Percentiles rank a stretch among this genome's conserved stretches.
Conservation (phyloP, 768 basidiomycete species). For the Amanita exitialis region DNA sequence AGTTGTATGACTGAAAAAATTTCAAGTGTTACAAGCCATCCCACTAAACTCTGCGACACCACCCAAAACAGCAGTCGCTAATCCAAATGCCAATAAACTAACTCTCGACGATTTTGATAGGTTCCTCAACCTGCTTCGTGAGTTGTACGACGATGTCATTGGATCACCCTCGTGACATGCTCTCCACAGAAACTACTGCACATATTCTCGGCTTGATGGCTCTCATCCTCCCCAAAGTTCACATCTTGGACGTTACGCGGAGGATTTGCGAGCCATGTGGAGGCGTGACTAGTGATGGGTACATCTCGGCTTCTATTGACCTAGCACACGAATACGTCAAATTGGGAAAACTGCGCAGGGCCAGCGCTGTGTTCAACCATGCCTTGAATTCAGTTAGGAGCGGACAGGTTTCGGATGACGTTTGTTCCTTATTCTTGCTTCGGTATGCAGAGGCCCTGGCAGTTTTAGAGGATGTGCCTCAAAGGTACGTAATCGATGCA, state of each 20-base stretch:
- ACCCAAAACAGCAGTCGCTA: constrained; percentile 11
- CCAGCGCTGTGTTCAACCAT: constrained; percentile 53
- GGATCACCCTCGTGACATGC: constrained; percentile 1
- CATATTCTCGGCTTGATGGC: constrained; percentile 64
- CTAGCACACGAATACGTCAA: constrained; percentile 74
- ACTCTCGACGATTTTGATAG: constrained; percentile 30
- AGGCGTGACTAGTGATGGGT: constrained; percentile 36
- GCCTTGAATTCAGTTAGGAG: constrained; percentile 35
- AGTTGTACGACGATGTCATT: constrained; percentile 13
- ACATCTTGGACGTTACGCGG: constrained; percentile 53
- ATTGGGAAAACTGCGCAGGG: constrained; percentile 67
- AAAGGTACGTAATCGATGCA: constrained; percentile 34
- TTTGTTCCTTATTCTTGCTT: constrained; percentile 45
- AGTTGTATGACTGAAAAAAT: constrained; percentile 1
- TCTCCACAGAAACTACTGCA: constrained; percentile 37
- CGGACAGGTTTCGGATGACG: constrained; percentile 38
- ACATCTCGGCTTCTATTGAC: constrained; percentile 51
- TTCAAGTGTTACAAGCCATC: constrained; percentile 19
- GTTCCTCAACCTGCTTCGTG: constrained; percentile 46
- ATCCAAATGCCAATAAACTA: constrained; percentile 1
- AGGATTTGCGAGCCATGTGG: constrained; percentile 44
- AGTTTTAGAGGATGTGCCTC: constrained; percentile 41
- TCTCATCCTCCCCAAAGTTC: constrained; percentile 54
- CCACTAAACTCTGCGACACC: constrained; percentile 16
- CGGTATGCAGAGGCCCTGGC: constrained; percentile 61